phyloP scores from a whole-genome alignment of 306 rosid genomes.

The Citrullus colocynthis region DNA sequence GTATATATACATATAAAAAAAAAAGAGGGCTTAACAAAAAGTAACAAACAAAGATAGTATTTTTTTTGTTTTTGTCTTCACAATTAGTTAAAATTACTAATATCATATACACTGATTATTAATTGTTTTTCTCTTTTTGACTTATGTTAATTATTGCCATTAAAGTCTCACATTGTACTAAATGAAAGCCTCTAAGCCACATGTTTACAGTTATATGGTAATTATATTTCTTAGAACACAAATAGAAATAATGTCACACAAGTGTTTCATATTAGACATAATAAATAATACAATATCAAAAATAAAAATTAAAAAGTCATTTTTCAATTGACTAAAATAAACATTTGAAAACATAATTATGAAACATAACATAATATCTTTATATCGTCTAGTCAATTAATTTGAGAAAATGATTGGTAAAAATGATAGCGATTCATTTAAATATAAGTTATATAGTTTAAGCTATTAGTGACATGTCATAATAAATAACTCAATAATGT shows the following conservation, averaged over 20 bases:
- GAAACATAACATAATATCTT: no score
- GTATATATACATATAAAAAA: no score
- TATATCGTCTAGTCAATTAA: no score
- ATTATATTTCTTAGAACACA: background rate
- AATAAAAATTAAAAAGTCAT: no score
- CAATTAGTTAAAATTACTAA: background rate
- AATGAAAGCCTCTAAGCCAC: background rate
- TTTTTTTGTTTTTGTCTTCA: background rate
- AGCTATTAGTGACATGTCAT: background rate
- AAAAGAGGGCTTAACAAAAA: no score
- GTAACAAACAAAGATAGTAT: background rate
- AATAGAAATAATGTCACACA: no score
- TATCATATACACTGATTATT: background rate
- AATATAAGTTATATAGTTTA: background rate
- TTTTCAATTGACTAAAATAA: background rate
- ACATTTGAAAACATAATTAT: background rate
- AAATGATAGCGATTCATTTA: background rate
- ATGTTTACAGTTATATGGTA: background rate
- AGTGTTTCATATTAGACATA: background rate
- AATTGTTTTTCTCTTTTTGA: background rate
- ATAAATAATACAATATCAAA: background rate
- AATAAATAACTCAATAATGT: background rate
- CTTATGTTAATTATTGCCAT: background rate
- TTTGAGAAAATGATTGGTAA: no score
- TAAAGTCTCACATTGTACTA: background rate